Conservation (phyloP, 805 yeast genomes). For the Teunomyces stri region DNA sequence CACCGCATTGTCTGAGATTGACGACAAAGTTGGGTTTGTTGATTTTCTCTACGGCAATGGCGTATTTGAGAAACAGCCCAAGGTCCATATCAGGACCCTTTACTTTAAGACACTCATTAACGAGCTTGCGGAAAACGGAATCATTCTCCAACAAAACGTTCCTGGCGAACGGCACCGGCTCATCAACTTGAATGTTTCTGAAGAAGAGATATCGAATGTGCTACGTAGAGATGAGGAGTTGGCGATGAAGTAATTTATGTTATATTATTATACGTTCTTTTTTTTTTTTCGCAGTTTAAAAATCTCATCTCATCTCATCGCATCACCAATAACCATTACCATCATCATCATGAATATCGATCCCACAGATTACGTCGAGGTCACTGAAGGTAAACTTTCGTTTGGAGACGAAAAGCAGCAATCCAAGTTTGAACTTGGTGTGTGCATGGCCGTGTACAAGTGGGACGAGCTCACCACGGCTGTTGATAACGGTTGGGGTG, state of each 20-base stretch:
- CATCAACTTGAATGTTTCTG: slow-evolving; percentile 65
- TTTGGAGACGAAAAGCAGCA: slow-evolving; percentile 65
- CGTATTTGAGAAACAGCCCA: slow-evolving; percentile 7
- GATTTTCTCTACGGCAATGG: slow-evolving; percentile 30
- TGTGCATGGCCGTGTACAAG: slow-evolving; percentile 81
- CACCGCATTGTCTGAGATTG: slow-evolving; percentile 15
- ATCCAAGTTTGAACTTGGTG: slow-evolving; percentile 88
- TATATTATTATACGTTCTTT: neutral
- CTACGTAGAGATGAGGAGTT: slow-evolving; percentile 33
- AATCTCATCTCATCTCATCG: neutral
- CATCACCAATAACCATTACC: neutral
- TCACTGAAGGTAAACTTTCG: slow-evolving; percentile 35
- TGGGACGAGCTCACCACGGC: slow-evolving; percentile 92
- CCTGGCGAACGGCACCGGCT: slow-evolving; percentile 66
- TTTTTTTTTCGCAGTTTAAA: neutral
- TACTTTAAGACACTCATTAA: slow-evolving; percentile 60
- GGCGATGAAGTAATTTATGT: neutral
- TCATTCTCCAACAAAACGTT: slow-evolving; percentile 64
- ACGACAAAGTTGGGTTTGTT: slow-evolving; percentile 23
- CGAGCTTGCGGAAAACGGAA: slow-evolving; percentile 78
- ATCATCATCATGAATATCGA: slow-evolving; percentile 32
- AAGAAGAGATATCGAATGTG: slow-evolving; percentile 63
- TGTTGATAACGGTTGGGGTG: slow-evolving; percentile 94
- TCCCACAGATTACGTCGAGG: slow-evolving; percentile 55
- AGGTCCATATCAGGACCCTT: slow-evolving; percentile 45